Conservation (phyloP, 1,284 basidiomycete genomes). For the Violaceomyces palustris region DNA sequence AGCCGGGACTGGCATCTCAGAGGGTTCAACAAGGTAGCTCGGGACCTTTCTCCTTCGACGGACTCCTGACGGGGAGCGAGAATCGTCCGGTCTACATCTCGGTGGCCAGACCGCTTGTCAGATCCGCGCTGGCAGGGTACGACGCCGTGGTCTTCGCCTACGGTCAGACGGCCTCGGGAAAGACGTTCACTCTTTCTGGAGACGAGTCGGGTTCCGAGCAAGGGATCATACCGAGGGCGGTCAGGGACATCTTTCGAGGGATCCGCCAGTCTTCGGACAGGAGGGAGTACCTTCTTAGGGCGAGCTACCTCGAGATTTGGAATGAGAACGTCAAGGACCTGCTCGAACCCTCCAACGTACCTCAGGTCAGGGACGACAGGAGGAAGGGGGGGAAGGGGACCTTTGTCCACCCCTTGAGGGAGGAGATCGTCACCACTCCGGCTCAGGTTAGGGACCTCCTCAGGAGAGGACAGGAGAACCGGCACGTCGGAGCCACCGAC, state of each 20-base stretch:
- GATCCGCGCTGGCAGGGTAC: conserved; percentile 45
- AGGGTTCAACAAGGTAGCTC: conserved; percentile 26
- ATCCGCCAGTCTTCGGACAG: conserved; percentile 50
- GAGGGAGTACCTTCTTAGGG: conserved; percentile 86
- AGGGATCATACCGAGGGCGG: conserved; percentile 43
- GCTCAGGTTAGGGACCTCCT: conserved; percentile 80
- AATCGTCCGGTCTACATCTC: conserved; percentile 80
- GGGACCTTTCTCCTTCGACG: conserved; percentile 57
- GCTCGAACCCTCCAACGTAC: conserved; percentile 66
- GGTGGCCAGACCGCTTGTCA: conserved; percentile 76
- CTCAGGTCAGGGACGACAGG: conserved; percentile 41
- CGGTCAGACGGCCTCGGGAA: conserved; percentile 54
- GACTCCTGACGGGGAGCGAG: conserved; percentile 72
- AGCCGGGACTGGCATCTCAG: conserved; percentile 15
- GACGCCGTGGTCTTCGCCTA: conserved; percentile 47
- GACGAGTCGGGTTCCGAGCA: conserved; percentile 55
- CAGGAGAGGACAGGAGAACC: conserved; percentile 75
- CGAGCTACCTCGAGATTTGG: conserved; percentile 93
- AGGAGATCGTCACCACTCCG: conserved; percentile 85
- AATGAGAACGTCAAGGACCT: conserved; percentile 88
- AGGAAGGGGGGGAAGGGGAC: conserved; percentile 43
- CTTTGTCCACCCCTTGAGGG: conserved; percentile 67
- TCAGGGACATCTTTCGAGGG: conserved; percentile 53
- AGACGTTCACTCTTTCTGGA: conserved; percentile 37
- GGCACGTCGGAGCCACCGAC: conserved; percentile 88